A percentile compares a stretch with the other conserved stretches of the same genome.
These are phyloP conservation scores for Alternaria panax DNA, from an alignment of 2,329 filamentous ascomycete genomes.

Conservation along the genomic window DNA sequence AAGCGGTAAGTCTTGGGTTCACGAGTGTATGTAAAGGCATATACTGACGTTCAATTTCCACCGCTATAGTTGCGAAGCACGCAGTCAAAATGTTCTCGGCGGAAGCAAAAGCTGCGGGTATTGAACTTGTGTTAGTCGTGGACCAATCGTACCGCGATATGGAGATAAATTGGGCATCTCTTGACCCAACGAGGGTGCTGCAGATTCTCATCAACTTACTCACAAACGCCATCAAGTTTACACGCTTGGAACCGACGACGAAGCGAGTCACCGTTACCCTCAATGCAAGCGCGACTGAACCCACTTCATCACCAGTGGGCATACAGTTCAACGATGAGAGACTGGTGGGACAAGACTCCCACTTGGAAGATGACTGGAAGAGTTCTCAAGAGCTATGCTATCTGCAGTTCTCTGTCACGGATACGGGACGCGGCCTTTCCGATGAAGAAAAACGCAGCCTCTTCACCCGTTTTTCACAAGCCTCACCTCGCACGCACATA, in stretches of 20 bases:
- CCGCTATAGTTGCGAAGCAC: slow-evolving; percentile 32
- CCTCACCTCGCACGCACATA: slow-evolving; percentile 43
- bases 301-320: slow-evolving; percentile 40
- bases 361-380: slow-evolving; percentile 44
- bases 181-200: slow-evolving; percentile 53
- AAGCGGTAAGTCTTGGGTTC: slow-evolving; percentile 7
- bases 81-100: slow-evolving; percentile 50
- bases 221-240: slow-evolving; percentile 57
- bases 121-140: slow-evolving; percentile 36
- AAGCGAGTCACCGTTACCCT: slow-evolving; percentile 48
- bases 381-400: slow-evolving; percentile 39
- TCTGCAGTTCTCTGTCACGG: slow-evolving; percentile 46
- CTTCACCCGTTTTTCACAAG: slow-evolving; percentile 44
- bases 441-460: slow-evolving; percentile 44
- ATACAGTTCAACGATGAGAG: slow-evolving; percentile 38
- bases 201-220: slow-evolving; percentile 51
- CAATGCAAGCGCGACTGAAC: slow-evolving; percentile 40
- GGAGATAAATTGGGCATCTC: slow-evolving; percentile 48
- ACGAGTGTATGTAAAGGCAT: neutral
- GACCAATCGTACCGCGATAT: slow-evolving; percentile 50
- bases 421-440: slow-evolving; percentile 52
- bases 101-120: slow-evolving; percentile 42
- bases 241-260: slow-evolving; percentile 37
- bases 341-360: slow-evolving; percentile 27
- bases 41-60: neutral